phyloP scores from a whole-genome alignment of 768 basidiomycete genomes.

The Mycena metata region DNA sequence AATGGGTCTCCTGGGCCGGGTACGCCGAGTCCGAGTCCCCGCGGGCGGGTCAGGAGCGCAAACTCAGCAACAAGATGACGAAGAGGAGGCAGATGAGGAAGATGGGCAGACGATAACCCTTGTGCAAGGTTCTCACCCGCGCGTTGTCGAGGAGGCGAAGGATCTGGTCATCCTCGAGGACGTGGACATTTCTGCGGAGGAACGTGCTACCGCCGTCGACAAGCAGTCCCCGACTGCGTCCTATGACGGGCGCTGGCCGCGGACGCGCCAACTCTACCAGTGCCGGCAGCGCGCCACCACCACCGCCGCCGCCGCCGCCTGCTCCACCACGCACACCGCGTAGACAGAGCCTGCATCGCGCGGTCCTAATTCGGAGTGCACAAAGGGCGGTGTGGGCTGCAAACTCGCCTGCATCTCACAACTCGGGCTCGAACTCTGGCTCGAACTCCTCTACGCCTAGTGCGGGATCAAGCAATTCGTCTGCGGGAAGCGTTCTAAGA shows the following conservation, averaged over 20 bases:
- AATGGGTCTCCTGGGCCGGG: neutral
- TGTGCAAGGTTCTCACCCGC: slow-evolving; percentile 75
- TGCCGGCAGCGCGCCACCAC: neutral
- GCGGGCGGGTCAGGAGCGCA: slow-evolving; percentile 8
- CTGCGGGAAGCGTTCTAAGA: too few relatives aligned
- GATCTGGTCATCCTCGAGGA: slow-evolving; percentile 83
- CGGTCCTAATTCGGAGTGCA: slow-evolving; percentile 78
- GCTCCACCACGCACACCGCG: slow-evolving; percentile 41
- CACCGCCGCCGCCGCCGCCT: slow-evolving; percentile 50
- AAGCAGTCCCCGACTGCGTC: neutral
- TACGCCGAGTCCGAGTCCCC: slow-evolving; percentile 21
- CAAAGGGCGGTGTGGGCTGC: slow-evolving; percentile 69
- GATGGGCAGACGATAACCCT: slow-evolving; percentile 68
- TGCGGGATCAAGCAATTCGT: neutral
- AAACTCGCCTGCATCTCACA: slow-evolving; percentile 5
- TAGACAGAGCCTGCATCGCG: slow-evolving; percentile 71
- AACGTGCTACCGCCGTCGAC: slow-evolving; percentile 31
- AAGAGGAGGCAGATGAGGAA: slow-evolving; percentile 52
- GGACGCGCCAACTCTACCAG: neutral
- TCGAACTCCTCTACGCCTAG: neutral
- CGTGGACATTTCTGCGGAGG: slow-evolving; percentile 52
- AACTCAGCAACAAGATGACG: slow-evolving; percentile 18
- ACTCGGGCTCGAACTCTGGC: neutral
- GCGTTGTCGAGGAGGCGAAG: slow-evolving; percentile 76
- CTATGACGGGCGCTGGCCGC: neutral